phyloP scores from a whole-genome alignment of 345 rosid species.

The Toxicodendron radicans region DNA sequence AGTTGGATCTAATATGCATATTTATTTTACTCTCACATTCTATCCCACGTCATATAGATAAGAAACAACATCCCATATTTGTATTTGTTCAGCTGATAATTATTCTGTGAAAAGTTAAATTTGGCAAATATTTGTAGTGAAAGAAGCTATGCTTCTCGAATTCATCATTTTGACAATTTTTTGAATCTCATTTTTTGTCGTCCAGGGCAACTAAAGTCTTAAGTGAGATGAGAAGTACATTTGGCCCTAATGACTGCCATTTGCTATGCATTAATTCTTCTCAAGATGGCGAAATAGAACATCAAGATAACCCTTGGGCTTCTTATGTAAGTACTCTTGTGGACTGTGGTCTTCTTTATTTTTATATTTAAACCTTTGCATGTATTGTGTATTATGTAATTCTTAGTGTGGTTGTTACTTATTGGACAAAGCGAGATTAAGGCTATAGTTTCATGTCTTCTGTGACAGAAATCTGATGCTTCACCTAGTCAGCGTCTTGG shows the following conservation, averaged over 20 bases:
- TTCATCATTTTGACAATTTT: constrained; percentile 16
- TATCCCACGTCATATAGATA: too few species aligned
- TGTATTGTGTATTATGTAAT: background rate
- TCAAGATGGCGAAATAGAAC: constrained; percentile 60
- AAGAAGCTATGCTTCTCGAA: constrained; percentile 10
- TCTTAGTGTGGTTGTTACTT: constrained; percentile 10
- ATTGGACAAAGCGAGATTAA: constrained; percentile 18
- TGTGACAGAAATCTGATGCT: constrained; percentile 63
- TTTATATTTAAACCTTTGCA: background rate
- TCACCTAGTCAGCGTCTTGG: constrained; percentile 55
- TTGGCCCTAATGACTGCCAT: constrained; percentile 74
- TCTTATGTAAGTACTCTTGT: constrained; percentile 52
- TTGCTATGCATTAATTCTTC: constrained; percentile 92
- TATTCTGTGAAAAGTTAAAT: background rate
- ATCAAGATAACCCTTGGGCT: constrained; percentile 71
- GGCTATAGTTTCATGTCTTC: constrained; percentile 26
- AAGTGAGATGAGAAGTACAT: constrained; percentile 84
- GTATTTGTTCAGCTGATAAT: background rate
- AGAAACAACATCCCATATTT: background rate
- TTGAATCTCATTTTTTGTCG: constrained; percentile 28
- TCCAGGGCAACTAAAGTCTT: constrained; percentile 80
- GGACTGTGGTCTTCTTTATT: constrained; percentile 14
- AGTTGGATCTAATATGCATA: too few species aligned
- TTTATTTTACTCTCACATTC: too few species aligned
- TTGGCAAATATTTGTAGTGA: background rate